Base-by-base conservation (phyloP, 371 early-diverging fungal species). In the Haplosporangium sp. region DNA sequence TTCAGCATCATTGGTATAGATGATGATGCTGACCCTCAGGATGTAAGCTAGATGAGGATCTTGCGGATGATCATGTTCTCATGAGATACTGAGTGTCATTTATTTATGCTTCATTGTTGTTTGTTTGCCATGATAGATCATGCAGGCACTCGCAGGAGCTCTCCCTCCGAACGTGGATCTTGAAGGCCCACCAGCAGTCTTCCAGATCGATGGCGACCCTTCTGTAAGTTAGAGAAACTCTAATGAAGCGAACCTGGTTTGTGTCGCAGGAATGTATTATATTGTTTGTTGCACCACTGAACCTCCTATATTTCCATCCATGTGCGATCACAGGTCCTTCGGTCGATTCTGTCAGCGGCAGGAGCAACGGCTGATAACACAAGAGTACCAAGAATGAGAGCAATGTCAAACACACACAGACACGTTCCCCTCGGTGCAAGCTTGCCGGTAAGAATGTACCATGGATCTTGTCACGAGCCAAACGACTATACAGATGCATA, bases 1-100 rank as follows among this genome's bases (percentile, higher is more conserved):
- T 57, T 77, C 68, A 67, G 72, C 36, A 67, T 77, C 55, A 68
- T 77, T 23, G 65, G 64, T 4, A 58, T 75, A 8, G 75, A 75
- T 23, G 75, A 69, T 11, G 43, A 53, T 14, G 46, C 48, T 11
- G 54, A 72, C 18, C 54, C 72, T 5, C 79, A 77, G 18, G 59
- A 66, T 45, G 79, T 77, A 72, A 55, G 55, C 0, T 40, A 12
- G 8, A 52, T 29, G 29, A 29, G 4, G 29, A 29, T 29, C 29
- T 29, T 29, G 29, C 29, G 29, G 29, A 29, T 29, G 29, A 29
- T 4, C 2, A 29, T 45, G 18, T 21, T 14, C 23, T 13, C 12
- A 18, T 54, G 9, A 51, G 51, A 51, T 51, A 14, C 20, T 10
- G 23, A 37, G 11, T 4, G 0, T 59, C 59, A 47, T 3, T 20